phyloP scores from a whole-genome alignment of 306 rosid genomes.

The Morella rubra region DNA sequence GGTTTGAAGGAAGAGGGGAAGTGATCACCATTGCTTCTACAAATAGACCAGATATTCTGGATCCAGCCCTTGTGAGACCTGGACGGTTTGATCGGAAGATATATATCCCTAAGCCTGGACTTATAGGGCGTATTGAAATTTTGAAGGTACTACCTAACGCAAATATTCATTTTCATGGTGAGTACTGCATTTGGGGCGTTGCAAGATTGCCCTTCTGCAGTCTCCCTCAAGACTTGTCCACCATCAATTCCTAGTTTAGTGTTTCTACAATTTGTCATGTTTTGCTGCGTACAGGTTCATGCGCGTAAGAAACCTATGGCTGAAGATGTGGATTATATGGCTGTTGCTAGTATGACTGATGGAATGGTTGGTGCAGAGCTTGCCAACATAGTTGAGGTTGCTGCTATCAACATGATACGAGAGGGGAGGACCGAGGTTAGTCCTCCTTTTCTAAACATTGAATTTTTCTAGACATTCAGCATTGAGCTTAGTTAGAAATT shows the following conservation, averaged over 20 bases:
- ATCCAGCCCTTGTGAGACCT: slow-evolving; percentile 96
- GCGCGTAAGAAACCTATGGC: slow-evolving; percentile 97
- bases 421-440: slow-evolving; percentile 90
- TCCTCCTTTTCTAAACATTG: background rate
- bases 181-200: slow-evolving; percentile 15
- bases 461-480: background rate
- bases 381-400: slow-evolving; percentile 95
- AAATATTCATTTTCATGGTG: background rate
- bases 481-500: background rate
- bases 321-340: slow-evolving; percentile 87
- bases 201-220: slow-evolving; percentile 1
- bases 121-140: slow-evolving; percentile 90
- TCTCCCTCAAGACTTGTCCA: slow-evolving; percentile 8
- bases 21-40: slow-evolving; percentile 98
- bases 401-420: slow-evolving; percentile 95
- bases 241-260: slow-evolving; percentile 21
- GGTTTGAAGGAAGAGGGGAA: slow-evolving; percentile 97
- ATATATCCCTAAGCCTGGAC: slow-evolving; percentile 90
- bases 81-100: slow-evolving; percentile 96
- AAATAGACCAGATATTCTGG: slow-evolving; percentile 94
- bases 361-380: slow-evolving; percentile 99
- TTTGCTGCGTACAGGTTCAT: slow-evolving; percentile 66
- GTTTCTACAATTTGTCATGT: slow-evolving; percentile 15
- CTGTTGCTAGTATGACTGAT: slow-evolving; percentile 91
- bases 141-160: slow-evolving; percentile 51